phyloP scores from a whole-genome alignment of 1,284 basidiomycete genomes.

The Volvariella surrecta region DNA sequence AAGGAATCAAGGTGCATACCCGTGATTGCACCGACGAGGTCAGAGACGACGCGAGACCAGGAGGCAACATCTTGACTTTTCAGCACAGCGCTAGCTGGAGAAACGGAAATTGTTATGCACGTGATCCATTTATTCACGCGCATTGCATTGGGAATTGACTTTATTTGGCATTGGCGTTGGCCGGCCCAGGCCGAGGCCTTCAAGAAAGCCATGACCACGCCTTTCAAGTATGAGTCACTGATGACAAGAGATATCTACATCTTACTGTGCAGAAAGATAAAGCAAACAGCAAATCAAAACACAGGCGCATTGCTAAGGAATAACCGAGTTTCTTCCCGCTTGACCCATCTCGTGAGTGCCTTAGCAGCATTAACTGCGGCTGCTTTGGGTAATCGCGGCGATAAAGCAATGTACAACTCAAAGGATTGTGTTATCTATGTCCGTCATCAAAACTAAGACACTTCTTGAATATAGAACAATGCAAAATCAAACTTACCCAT shows the following conservation, averaged over 20 bases:
- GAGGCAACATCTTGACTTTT: too few species aligned
- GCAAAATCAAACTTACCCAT: constrained; percentile 51
- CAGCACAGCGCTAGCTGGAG: too few species aligned
- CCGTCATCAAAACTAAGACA: not conserved
- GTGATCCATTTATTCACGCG: too few species aligned
- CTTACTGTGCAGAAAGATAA: not conserved
- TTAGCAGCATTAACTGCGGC: constrained; percentile 85
- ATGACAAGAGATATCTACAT: too few species aligned
- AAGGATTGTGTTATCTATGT: constrained; percentile 84
- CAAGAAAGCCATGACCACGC: too few species aligned
- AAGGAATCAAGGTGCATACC: constrained; percentile 16
- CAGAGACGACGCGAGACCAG: constrained; percentile 11
- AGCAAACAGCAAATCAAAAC: constrained; percentile 37
- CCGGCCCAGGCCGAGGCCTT: too few species aligned
- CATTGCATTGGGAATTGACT: too few species aligned
- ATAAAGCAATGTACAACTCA: constrained; percentile 83
- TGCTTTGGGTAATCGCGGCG: constrained; percentile 78
- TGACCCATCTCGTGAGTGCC: constrained; percentile 83
- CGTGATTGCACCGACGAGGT: constrained; percentile 13
- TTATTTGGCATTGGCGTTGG: too few species aligned
- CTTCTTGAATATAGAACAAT: not conserved
- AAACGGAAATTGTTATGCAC: too few species aligned
- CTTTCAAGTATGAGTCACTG: too few species aligned
- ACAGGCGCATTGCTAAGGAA: constrained; percentile 87
- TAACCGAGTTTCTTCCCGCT: constrained; percentile 73